phyloP scores from a whole-genome alignment of 805 yeast genomes.

The Wickerhamiella shivajii region DNA sequence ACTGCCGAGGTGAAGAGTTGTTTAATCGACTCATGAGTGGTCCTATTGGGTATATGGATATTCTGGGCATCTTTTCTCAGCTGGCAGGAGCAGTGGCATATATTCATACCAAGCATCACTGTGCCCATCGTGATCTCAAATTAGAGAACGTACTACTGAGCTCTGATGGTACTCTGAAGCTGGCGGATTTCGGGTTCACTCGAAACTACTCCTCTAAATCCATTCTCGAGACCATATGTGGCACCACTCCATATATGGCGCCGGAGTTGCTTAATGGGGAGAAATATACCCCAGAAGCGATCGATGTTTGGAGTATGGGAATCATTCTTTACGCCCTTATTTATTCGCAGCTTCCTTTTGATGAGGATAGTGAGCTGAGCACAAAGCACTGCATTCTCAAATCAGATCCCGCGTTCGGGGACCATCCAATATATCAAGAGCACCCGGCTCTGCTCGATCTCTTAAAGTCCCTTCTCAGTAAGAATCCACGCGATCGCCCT shows the following conservation, averaged over 20 bases:
- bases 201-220: slow-evolving; percentile 50
- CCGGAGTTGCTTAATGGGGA: slow-evolving; percentile 67
- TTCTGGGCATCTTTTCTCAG: slow-evolving; percentile 30
- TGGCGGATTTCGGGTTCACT: slow-evolving; percentile 91
- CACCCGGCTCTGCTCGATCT: slow-evolving; percentile 34
- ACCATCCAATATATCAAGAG: slow-evolving; percentile 15
- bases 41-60: slow-evolving; percentile 18
- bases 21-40: slow-evolving; percentile 22
- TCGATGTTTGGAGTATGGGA: slow-evolving; percentile 89
- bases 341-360: slow-evolving; percentile 83
- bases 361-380: slow-evolving; percentile 54
- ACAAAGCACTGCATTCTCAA: slow-evolving; percentile 47
- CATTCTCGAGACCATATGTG: slow-evolving; percentile 71
- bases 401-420: slow-evolving; percentile 45
- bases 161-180: slow-evolving; percentile 63
- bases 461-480: slow-evolving; percentile 40
- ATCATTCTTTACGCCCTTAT: slow-evolving; percentile 72
- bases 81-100: slow-evolving; percentile 50
- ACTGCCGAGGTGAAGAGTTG: slow-evolving; percentile 44
- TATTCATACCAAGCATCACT: slow-evolving; percentile 58
- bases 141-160: slow-evolving; percentile 69
- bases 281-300: slow-evolving; percentile 60
- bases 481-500: slow-evolving; percentile 55
- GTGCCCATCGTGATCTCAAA: slow-evolving; percentile 63
- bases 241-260: slow-evolving; percentile 93